Conservation (phyloP, 345 rosid genomes). For the Lagerstroemia speciosa region DNA sequence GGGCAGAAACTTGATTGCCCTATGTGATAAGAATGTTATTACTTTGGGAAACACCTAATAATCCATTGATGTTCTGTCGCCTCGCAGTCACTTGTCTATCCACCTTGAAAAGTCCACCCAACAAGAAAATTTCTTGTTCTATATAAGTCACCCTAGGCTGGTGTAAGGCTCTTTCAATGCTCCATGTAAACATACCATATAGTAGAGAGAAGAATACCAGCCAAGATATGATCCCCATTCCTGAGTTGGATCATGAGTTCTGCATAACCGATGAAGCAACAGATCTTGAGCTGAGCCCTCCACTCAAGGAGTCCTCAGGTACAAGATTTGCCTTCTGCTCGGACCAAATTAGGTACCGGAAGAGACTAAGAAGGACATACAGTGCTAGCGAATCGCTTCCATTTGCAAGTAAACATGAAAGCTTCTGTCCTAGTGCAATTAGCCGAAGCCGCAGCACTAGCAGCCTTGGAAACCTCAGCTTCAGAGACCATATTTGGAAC, state of each 20-base stretch:
- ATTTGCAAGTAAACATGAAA: not conserved
- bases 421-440: slow-evolving; percentile 7
- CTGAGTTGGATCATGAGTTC: slow-evolving; percentile 1
- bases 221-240: not conserved
- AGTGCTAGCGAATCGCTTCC: slow-evolving; percentile 24
- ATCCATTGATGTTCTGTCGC: not conserved
- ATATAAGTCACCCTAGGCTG: slow-evolving; percentile 8
- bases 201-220: not conserved
- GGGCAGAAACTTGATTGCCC: not conserved
- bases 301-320: not conserved
- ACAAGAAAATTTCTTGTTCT: slow-evolving; percentile 1
- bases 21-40: not conserved
- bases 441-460: slow-evolving; percentile 24
- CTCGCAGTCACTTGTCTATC: not conserved
- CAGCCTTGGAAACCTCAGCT: slow-evolving; percentile 25
- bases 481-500: slow-evolving; percentile 42
- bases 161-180: slow-evolving; percentile 31
- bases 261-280: not conserved
- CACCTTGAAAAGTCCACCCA: not conserved
- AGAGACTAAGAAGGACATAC: slow-evolving; percentile 22
- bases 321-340: not conserved
- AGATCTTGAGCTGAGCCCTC: not conserved
- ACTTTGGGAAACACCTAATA: not conserved
- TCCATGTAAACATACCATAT: slow-evolving; percentile 1
- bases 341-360: slow-evolving; percentile 23